Percentiles rank a stretch among this genome's conserved stretches.
phyloP scores from a whole-genome alignment of 352 stramenopile genomes.

The Phytophthora ramorum region DNA sequence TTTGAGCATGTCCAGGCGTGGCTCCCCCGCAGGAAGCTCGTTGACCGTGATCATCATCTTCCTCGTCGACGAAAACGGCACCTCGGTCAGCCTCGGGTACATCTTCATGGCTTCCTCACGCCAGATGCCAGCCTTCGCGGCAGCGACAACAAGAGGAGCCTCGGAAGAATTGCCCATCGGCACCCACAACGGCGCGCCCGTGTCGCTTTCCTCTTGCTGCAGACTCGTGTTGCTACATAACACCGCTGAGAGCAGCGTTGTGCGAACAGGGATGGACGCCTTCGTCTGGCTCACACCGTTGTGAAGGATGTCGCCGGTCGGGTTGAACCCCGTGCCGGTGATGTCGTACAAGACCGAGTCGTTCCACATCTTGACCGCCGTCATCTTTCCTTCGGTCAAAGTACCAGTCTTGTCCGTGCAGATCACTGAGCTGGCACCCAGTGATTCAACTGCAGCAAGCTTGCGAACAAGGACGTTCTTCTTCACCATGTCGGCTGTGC shows the following conservation, averaged over 20 bases:
- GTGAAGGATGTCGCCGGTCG: constrained; percentile 59
- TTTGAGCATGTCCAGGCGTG: constrained; percentile 47
- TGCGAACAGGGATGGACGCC: constrained; percentile 43
- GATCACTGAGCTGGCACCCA: constrained; percentile 92
- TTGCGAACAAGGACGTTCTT: constrained; percentile 89
- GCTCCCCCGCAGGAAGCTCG: constrained; percentile 38
- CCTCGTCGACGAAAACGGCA: constrained; percentile 93
- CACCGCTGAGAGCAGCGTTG: constrained; percentile 60
- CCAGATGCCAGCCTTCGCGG: constrained; percentile 69
- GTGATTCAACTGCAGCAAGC: constrained; percentile 76
- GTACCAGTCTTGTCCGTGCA: constrained; percentile 96
- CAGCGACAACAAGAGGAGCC: constrained; percentile 66
- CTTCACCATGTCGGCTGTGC: constrained; percentile 80
- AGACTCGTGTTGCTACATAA: constrained; percentile 80
- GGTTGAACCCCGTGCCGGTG: constrained; percentile 59
- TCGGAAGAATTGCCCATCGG: constrained; percentile 80
- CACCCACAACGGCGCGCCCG: constrained; percentile 46
- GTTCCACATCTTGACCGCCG: constrained; percentile 78
- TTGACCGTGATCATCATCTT: constrained; percentile 95
- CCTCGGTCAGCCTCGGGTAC: constrained; percentile 82
- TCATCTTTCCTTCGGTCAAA: constrained; percentile 90
- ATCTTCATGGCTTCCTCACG: constrained; percentile 48
- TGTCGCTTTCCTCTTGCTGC: constrained; percentile 56
- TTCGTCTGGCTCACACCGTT: constrained; percentile 53
- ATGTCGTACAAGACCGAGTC: constrained; percentile 61